A percentile compares a stretch with the other conserved stretches of the same genome.
Evolutionary conservation across 257 asterid species (phyloP).

Genomic region (Mentha longifolia): DNA sequence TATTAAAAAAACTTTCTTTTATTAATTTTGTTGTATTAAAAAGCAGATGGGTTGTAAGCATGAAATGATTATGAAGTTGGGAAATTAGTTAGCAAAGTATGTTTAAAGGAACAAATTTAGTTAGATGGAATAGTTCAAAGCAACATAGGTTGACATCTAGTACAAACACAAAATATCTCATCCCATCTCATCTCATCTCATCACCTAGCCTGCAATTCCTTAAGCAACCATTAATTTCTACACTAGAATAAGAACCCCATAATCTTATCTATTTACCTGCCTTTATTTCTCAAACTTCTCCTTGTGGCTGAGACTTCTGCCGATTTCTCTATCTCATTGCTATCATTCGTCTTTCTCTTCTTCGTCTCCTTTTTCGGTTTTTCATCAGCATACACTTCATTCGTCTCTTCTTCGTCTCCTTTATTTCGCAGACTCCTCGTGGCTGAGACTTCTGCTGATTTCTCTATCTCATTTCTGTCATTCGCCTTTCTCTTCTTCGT

Average conservation of each 20-base stretch:
- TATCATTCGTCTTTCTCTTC: not conserved
- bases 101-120: not conserved
- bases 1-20: too few relatives aligned
- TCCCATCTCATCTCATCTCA: not conserved
- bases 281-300: constrained; percentile 50
- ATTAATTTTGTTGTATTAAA: too few relatives aligned
- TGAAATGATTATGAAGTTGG: too few relatives aligned
- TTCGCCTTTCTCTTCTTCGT: too few relatives aligned
- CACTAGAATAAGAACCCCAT: not conserved
- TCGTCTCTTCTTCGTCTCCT: too few relatives aligned
- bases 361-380: constrained; percentile 19
- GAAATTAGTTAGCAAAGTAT: not conserved
- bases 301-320: constrained; percentile 34
- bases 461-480: too few relatives aligned
- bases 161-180: not conserved
- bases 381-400: too few relatives aligned
- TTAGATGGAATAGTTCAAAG: not conserved
- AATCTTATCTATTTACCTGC: constrained; percentile 4
- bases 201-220: not conserved
- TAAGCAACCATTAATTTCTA: not conserved
- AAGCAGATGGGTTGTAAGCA: too few relatives aligned
- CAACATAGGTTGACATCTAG: too few relatives aligned
- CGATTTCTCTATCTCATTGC: constrained; percentile 28
- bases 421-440: too few relatives aligned
- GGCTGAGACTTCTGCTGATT: too few relatives aligned